Conservation (phyloP, 176 grass and related monocot genomes). For the Carex scoparia region DNA sequence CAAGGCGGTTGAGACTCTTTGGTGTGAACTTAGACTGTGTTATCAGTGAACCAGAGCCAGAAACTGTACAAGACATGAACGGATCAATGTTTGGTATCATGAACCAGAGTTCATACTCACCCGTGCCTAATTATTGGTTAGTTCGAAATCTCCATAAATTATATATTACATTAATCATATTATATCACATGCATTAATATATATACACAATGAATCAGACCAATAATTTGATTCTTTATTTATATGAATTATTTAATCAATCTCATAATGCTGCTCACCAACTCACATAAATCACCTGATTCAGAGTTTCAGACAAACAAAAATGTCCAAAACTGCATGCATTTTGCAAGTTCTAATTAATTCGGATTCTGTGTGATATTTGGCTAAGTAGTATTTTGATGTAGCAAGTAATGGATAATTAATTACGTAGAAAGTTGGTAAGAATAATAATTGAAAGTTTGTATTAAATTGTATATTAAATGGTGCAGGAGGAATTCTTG, state of each 20-base stretch:
- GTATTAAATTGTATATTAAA: conserved; percentile 28
- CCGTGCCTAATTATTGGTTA: conserved; percentile 50
- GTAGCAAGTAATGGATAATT: not conserved
- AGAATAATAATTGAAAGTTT: conserved; percentile 26
- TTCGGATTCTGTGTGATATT: not conserved
- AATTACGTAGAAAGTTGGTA: not conserved
- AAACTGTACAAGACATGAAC: not conserved
- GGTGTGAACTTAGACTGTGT: conserved; percentile 88
- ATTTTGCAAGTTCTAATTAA: not conserved
- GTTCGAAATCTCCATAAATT: conserved; percentile 27
- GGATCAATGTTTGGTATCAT: conserved; percentile 32
- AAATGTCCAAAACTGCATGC: conserved; percentile 15
- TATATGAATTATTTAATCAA: not conserved
- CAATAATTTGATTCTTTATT: conserved; percentile 18
- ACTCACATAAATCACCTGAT: conserved; percentile 12
- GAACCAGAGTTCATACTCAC: conserved; percentile 37
- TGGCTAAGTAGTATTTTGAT: not conserved
- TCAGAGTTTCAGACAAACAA: conserved; percentile 19
- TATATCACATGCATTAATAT: conserved; percentile 19
- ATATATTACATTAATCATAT: not conserved
- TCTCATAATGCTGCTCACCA: not conserved
- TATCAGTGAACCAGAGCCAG: conserved; percentile 41
- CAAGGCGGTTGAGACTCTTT: conserved; percentile 61
- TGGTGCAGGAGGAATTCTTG: conserved; percentile 42
- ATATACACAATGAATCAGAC: not conserved